phyloP scores from a whole-genome alignment of 805 yeast species.

The Jamesozyma spencerorum region DNA sequence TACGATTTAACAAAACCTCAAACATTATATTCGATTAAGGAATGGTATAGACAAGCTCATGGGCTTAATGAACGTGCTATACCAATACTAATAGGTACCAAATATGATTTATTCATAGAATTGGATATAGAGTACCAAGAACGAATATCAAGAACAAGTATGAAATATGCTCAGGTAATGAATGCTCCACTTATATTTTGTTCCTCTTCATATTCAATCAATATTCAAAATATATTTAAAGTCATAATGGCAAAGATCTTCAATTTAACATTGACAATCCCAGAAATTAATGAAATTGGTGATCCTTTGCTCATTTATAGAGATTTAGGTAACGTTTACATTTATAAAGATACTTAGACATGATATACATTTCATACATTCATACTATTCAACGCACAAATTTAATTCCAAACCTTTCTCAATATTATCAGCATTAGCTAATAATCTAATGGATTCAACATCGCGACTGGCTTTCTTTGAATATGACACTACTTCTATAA shows the following conservation, averaged over 20 bases:
- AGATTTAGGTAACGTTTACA: constrained; percentile 16
- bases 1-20: constrained; percentile 83
- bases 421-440: not conserved
- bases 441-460: not conserved
- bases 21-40: constrained; percentile 78
- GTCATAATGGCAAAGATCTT: constrained; percentile 84
- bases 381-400: not conserved
- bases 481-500: not conserved
- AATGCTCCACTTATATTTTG: constrained; percentile 76
- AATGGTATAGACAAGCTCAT: constrained; percentile 89
- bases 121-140: constrained; percentile 71
- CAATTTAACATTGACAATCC: constrained; percentile 71
- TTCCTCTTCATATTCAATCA: constrained; percentile 85
- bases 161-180: constrained; percentile 83
- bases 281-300: constrained; percentile 78
- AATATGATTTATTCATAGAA: constrained; percentile 79
- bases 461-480: not conserved
- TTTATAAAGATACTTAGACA: not conserved
- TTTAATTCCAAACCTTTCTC: not conserved
- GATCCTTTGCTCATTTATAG: constrained; percentile 79
- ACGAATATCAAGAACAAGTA: constrained; percentile 74
- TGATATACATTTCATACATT: no score
- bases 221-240: constrained; percentile 89
- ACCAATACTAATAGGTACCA: constrained; percentile 87
- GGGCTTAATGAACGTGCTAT: constrained; percentile 86